Percentiles rank a stretch among this genome's conserved stretches.
These are phyloP conservation scores for Gaertneriomyces sp. DNA, from an alignment of 192 early-diverging fungal species.

Conservation along the genomic window DNA sequence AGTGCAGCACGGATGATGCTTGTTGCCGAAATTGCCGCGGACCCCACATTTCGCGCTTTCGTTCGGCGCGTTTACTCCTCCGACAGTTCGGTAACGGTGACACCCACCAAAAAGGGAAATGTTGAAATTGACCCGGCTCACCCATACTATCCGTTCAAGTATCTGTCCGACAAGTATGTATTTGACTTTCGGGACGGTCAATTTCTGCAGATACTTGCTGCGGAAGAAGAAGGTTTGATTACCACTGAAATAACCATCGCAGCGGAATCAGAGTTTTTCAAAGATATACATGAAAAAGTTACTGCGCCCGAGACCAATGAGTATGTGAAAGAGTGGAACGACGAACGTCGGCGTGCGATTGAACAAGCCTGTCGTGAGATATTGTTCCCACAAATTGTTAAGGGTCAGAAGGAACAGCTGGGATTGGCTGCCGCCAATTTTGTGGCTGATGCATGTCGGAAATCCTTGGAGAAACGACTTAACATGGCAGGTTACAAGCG, in stretches of 20 bases:
- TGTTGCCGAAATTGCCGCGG: conserved; percentile 70
- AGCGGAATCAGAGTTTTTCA: conserved; percentile 46
- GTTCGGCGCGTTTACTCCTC: conserved; percentile 68
- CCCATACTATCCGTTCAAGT: conserved; percentile 82
- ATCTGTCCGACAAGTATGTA: conserved; percentile 70
- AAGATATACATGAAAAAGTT: conserved; percentile 49
- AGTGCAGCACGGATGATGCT: conserved; percentile 69
- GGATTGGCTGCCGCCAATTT: conserved; percentile 66
- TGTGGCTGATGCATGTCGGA: conserved; percentile 63
- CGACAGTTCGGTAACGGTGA: conserved; percentile 66
- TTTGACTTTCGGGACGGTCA: conserved; percentile 67
- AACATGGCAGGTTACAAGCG: conserved; percentile 58
- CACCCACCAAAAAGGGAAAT: conserved; percentile 76
- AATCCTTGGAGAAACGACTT: conserved; percentile 65
- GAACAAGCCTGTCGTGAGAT: conserved; percentile 59
- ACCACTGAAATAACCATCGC: conserved; percentile 55
- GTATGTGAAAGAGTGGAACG: conserved; percentile 72
- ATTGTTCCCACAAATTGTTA: conserved; percentile 68
- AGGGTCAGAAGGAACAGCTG: conserved; percentile 72
- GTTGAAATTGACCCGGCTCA: conserved; percentile 74
- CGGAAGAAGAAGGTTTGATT: conserved; percentile 69
- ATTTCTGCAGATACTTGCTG: conserved; percentile 72
- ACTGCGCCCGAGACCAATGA: conserved; percentile 60
- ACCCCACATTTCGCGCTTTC: conserved; percentile 73
- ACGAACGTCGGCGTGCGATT: conserved; percentile 62